Evolutionary conservation across 805 yeast species (phyloP), one percentile per base, ranked within the genome.

Genomic region (Wickerhamiella sergipiensis): DNA sequence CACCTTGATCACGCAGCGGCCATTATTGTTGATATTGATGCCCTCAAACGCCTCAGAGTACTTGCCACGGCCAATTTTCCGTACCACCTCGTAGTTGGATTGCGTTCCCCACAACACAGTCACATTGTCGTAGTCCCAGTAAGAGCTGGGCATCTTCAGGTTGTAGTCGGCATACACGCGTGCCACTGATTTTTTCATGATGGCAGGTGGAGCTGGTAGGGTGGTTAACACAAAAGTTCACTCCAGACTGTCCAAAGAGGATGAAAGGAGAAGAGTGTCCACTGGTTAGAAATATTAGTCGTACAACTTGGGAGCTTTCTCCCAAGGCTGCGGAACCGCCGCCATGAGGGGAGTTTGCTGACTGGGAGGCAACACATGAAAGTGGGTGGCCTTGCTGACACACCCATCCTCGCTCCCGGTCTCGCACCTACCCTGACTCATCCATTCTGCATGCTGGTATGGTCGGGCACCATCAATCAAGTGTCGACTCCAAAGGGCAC

Each of bases 41-140:
- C 96, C 97, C 57, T 86, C 79, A 61, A 89, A 89, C 46, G 89
- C 97, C 69, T 89, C 97, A 15, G 94, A 84, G 65, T 89, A 89
- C 68, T 87, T 87, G 47, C 97, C 97, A 52, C 96, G 76, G 10
- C 97, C 97, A 48, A 89, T 76, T 65, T 87, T 88, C 55, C 79
- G 78, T 40, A 83, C 74, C 46, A 88, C 81, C 68, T 89, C 97
- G 66, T 88, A 88, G 62, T 83, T 80, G n/a, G 80, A 77, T 57
- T 85, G 94, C 43, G 78, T 72, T 38, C 92, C 88, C 95, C 96
- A 88, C 57, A 78, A 78, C 55, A 89, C 80, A 40, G 77, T 75
- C 48, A 82, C 77, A 60, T 77, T 78, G 57, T 77, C 81, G 56
- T 79, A 79, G 68, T 89, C 95, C 90, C 95, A 89, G 68, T 85